Percentiles rank a stretch among this genome's conserved stretches.
Conservation (phyloP, 2,329 filamentous ascomycete genomes). For the Graphium sp. region DNA sequence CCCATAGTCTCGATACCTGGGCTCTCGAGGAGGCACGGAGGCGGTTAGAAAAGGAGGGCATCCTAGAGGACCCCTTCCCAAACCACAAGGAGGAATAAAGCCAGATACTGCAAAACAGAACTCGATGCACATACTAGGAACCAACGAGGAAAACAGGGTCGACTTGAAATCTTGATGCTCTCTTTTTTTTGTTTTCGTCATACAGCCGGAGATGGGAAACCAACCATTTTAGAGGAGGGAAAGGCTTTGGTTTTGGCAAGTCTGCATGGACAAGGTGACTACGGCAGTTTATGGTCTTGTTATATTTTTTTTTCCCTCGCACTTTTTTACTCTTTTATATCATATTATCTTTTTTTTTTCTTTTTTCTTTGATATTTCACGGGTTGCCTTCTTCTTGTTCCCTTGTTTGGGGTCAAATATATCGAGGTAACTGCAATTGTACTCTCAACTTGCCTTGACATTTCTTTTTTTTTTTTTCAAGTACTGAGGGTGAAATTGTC, state of each 20-base stretch:
- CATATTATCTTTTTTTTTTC: constrained; percentile 13
- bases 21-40: constrained; percentile 91
- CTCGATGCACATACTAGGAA: too few species aligned
- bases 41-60: constrained; percentile 89
- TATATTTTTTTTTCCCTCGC: neutral
- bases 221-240: too few species aligned
- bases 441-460: neutral
- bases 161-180: neutral
- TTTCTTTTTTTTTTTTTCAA: neutral
- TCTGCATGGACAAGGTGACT: too few species aligned
- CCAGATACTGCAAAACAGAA: neutral
- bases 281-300: neutral
- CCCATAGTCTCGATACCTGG: constrained; percentile 88
- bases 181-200: neutral
- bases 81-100: constrained; percentile 31
- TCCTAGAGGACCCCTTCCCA: constrained; percentile 61
- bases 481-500: neutral
- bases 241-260: too few species aligned
- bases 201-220: too few species aligned
- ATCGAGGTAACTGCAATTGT: too few species aligned
- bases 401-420: too few species aligned
- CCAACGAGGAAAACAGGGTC: too few species aligned
- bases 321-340: constrained; percentile 13
- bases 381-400: too few species aligned
- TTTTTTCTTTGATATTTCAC: constrained; percentile 8